Evolutionary conservation across 2,329 filamentous ascomycete species (phyloP).

Genomic region (Fusarium sp.): DNA sequence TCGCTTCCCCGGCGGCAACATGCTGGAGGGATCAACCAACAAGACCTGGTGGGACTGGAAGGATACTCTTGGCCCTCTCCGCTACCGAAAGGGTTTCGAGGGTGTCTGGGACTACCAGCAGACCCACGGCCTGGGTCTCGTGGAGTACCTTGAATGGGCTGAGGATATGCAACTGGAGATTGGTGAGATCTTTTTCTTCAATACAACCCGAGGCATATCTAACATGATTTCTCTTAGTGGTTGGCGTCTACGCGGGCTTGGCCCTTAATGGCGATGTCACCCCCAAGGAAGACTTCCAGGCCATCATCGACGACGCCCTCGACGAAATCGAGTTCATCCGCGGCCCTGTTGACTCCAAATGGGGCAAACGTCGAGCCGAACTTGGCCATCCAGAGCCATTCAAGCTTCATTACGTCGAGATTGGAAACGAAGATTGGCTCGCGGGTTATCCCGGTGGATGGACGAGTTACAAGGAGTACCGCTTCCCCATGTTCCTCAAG

Average conservation of each 20-base stretch:
- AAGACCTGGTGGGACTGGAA: conserved; percentile 64
- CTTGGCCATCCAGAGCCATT: conserved; percentile 73
- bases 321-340: conserved; percentile 74
- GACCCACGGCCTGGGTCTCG: conserved; percentile 70
- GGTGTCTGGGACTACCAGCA: conserved; percentile 71
- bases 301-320: conserved; percentile 70
- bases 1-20: conserved; percentile 75
- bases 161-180: conserved; percentile 69
- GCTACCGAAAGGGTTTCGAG: conserved; percentile 65
- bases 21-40: conserved; percentile 63
- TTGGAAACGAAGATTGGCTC: conserved; percentile 77
- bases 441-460: conserved; percentile 60
- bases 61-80: conserved; percentile 65
- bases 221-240: conserved; percentile 49
- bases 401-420: conserved; percentile 70
- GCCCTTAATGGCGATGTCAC: conserved; percentile 65
- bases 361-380: conserved; percentile 68
- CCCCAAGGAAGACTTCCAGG: conserved; percentile 63
- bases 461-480: conserved; percentile 64
- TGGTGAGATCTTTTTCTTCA: conserved; percentile 46
- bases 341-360: conserved; percentile 64
- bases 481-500: conserved; percentile 70
- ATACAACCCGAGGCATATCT: not conserved
- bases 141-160: conserved; percentile 72
- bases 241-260: conserved; percentile 70